Conservation (phyloP, 768 basidiomycete species). For the Lactarius evosmus region DNA sequence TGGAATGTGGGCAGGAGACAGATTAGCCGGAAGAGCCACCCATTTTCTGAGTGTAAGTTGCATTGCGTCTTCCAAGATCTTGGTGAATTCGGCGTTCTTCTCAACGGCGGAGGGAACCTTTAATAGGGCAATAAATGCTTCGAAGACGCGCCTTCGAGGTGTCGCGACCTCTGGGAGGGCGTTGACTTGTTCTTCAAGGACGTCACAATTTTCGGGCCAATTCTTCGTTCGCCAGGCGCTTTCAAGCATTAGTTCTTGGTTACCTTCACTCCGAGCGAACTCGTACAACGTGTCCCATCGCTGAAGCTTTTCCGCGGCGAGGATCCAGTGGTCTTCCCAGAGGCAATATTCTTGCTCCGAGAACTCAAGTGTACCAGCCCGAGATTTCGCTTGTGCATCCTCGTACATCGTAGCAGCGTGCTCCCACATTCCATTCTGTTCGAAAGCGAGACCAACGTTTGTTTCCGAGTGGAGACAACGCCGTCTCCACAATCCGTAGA, state of each 20-base stretch:
- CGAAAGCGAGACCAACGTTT: slow-evolving; percentile 81
- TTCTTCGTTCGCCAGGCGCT: slow-evolving; percentile 93
- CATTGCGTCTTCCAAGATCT: slow-evolving; percentile 91
- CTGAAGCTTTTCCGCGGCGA: slow-evolving; percentile 92
- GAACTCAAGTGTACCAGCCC: slow-evolving; percentile 79
- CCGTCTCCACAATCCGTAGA: slow-evolving; percentile 93
- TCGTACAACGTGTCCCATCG: slow-evolving; percentile 97
- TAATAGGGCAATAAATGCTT: slow-evolving; percentile 87
- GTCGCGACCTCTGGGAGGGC: slow-evolving; percentile 84
- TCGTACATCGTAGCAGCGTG: slow-evolving; percentile 89
- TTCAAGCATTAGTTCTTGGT: slow-evolving; percentile 90
- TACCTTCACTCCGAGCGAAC: slow-evolving; percentile 81
- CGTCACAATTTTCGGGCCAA: slow-evolving; percentile 80
- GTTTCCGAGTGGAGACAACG: slow-evolving; percentile 89
- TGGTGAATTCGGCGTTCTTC: slow-evolving; percentile 84
- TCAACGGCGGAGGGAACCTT: slow-evolving; percentile 79
- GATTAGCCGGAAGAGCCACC: slow-evolving; percentile 79
- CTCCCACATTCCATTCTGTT: slow-evolving; percentile 98
- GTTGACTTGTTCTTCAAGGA: slow-evolving; percentile 75
- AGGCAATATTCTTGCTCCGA: slow-evolving; percentile 94
- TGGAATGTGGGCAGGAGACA: slow-evolving; percentile 91
- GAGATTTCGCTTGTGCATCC: slow-evolving; percentile 79
- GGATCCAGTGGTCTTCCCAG: slow-evolving; percentile 99
- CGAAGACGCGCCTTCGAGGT: slow-evolving; percentile 95
- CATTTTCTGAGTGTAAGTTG: slow-evolving; percentile 96